These are phyloP conservation scores for Lachancea dasiensis DNA, from an alignment of 805 yeast species.

Conservation along the genomic window DNA sequence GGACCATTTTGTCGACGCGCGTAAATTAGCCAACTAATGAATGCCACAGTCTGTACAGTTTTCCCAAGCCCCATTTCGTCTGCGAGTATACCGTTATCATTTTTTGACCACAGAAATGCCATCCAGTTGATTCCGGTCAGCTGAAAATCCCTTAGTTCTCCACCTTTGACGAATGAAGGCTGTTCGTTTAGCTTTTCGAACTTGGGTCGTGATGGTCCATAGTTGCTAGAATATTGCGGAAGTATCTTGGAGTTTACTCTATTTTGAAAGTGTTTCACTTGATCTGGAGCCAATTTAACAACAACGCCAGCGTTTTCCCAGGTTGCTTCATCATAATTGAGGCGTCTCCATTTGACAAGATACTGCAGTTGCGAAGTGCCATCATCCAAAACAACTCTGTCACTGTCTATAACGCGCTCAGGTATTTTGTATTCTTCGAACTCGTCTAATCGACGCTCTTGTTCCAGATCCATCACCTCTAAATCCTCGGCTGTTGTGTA, in stretches of 20 bases:
- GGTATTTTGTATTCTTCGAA: slow-evolving; percentile 77
- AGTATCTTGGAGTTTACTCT: slow-evolving; percentile 77
- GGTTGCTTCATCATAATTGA: slow-evolving; percentile 91
- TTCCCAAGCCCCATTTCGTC: slow-evolving; percentile 99
- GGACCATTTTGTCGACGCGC: slow-evolving; percentile 98
- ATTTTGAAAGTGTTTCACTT: slow-evolving; percentile 76
- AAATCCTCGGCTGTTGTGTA: slow-evolving; percentile 83
- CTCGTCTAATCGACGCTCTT: slow-evolving; percentile 78
- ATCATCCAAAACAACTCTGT: slow-evolving; percentile 55
- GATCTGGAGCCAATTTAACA: slow-evolving; percentile 75
- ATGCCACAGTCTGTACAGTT: slow-evolving; percentile 94
- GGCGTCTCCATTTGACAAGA: slow-evolving; percentile 87
- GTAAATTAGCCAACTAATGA: slow-evolving; percentile 88
- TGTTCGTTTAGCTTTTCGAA: slow-evolving; percentile 83
- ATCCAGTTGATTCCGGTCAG: slow-evolving; percentile 98
- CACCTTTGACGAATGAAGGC: slow-evolving; percentile 84
- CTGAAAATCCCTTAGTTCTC: slow-evolving; percentile 94
- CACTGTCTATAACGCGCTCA: slow-evolving; percentile 84
- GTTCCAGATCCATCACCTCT: slow-evolving; percentile 88
- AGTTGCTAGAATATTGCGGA: slow-evolving; percentile 74
- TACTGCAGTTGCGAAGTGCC: slow-evolving; percentile 70
- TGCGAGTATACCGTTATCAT: slow-evolving; percentile 94
- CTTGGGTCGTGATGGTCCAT: slow-evolving; percentile 71
- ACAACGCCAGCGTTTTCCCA: slow-evolving; percentile 93
- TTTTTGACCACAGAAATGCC: slow-evolving; percentile 97